Percentiles rank a stretch among this genome's conserved stretches.
phyloP scores from a whole-genome alignment of 1,284 basidiomycete genomes.

The Puccinia horiana region DNA sequence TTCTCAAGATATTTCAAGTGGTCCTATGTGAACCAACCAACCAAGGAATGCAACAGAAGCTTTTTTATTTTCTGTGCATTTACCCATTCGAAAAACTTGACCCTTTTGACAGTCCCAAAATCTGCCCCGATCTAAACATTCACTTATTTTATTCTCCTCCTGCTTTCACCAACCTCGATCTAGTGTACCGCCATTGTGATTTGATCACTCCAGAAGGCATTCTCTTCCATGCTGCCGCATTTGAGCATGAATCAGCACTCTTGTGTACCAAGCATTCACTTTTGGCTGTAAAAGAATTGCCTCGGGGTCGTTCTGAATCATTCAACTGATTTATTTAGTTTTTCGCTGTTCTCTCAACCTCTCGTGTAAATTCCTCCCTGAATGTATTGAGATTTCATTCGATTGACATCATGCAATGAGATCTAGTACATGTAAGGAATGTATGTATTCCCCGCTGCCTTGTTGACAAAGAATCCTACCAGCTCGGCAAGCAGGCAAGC shows the following conservation, averaged over 20 bases:
- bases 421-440: too few relatives aligned
- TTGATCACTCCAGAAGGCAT: slow-evolving; percentile 14
- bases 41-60: neutral
- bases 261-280: slow-evolving; percentile 7
- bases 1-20: neutral
- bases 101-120: slow-evolving; percentile 1
- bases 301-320: neutral
- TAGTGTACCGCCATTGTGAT: slow-evolving; percentile 1
- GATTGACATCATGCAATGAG: too few relatives aligned
- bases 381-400: neutral
- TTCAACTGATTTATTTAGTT: neutral
- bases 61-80: neutral
- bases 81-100: neutral
- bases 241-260: neutral
- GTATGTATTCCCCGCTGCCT: too few relatives aligned
- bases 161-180: slow-evolving; percentile 15
- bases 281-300: slow-evolving; percentile 30
- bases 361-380: neutral
- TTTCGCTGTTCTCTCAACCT: neutral
- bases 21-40: neutral
- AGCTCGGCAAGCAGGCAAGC: too few relatives aligned
- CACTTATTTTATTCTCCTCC: slow-evolving; percentile 21
- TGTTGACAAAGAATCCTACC: too few relatives aligned
- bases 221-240: slow-evolving; percentile 5
- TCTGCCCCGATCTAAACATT: slow-evolving; percentile 30